Evolutionary conservation across 1,284 basidiomycete genomes (phyloP), one percentile per base, ranked within the genome.

Genomic region (Leccinum griseonigrum): DNA sequence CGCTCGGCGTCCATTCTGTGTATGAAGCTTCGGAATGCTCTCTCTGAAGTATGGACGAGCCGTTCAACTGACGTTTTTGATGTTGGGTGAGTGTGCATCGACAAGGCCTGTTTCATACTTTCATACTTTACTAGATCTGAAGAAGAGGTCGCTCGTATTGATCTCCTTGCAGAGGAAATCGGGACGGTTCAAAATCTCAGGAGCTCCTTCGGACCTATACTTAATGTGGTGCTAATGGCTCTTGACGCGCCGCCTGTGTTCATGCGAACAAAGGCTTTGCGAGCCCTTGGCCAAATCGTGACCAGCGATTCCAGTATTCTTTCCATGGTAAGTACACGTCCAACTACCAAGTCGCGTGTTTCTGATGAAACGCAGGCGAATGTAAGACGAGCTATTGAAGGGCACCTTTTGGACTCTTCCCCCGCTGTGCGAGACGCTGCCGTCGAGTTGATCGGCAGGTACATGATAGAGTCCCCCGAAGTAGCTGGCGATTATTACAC

Each of bases 341-440:
- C 38, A 29, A 32, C 34, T 9, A 16, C 40, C 4, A 3, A 0
- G 1, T 10, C 4, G 50, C 31, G 56, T 34, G 5, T 43, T 52
- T 50, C 51, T 68, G 31, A 75, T 38, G 16, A 3, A 48, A 40
- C 14, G 34, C 46, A 94, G 91, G 69, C 83, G 2, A 89, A 86
- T 67, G 92, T 95, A 43, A 86, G 90, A 26, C 80, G 83, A 50
- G 88, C 92, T 0, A 94, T 99, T 65, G 94, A 97, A 75, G 87
- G 86, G 26, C 92, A 97, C 70, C 82, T 99, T 18, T 79, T 91
- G 3, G 97, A 99, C 70, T 89, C 85, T 60, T 98, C 96, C 0
- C 89, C 96, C 1, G 90, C 91, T 29, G 97, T 99, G 18, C 90
- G 97, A 38, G 97, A 99, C 74, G 93, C 94, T 5, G 95, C 97